A percentile compares a stretch with the other conserved stretches of the same genome.
Evolutionary conservation across 495 filamentous ascomycete genomes (phyloP).

Genomic region (Neurospora sublineolata): DNA sequence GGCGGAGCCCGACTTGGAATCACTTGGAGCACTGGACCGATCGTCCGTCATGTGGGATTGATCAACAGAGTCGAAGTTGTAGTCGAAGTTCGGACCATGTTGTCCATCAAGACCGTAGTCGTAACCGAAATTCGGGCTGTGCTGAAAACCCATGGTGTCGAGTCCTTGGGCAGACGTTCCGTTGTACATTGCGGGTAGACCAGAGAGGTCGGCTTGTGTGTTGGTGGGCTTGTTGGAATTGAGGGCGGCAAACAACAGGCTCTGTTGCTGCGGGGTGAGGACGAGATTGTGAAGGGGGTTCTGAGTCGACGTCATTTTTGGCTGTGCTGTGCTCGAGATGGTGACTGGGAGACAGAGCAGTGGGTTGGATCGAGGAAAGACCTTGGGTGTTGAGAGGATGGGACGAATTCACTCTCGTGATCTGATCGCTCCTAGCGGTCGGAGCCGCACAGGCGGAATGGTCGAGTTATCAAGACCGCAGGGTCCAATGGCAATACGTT

Average conservation of each 20-base stretch:
- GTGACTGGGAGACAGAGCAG: neutral
- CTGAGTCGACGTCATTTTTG: slow-evolving; percentile 35
- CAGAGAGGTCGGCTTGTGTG: slow-evolving; percentile 36
- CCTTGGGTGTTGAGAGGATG: neutral
- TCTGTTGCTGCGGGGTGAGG: slow-evolving; percentile 78
- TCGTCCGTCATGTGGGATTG: slow-evolving; percentile 64
- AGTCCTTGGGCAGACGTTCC: slow-evolving; percentile 38
- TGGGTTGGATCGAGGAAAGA: neutral
- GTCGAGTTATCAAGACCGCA: neutral
- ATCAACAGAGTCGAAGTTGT: slow-evolving; percentile 60
- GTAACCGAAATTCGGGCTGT: slow-evolving; percentile 71
- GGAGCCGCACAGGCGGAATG: neutral
- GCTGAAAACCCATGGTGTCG: slow-evolving; percentile 38
- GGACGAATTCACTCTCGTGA: neutral
- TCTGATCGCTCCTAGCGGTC: neutral
- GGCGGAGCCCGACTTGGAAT: slow-evolving; percentile 40
- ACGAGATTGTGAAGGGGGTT: slow-evolving; percentile 32
- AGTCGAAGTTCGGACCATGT: slow-evolving; percentile 39
- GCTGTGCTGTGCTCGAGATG: slow-evolving; percentile 15
- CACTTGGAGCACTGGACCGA: slow-evolving; percentile 45
- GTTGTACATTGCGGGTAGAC: slow-evolving; percentile 33
- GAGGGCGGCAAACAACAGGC: slow-evolving; percentile 76
- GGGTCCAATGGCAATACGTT: neutral
- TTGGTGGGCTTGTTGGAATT: slow-evolving; percentile 52
- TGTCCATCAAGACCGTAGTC: slow-evolving; percentile 45